Conservation (phyloP, 1,139 yeast species). For the Blastobotrys illinoisensis region DNA sequence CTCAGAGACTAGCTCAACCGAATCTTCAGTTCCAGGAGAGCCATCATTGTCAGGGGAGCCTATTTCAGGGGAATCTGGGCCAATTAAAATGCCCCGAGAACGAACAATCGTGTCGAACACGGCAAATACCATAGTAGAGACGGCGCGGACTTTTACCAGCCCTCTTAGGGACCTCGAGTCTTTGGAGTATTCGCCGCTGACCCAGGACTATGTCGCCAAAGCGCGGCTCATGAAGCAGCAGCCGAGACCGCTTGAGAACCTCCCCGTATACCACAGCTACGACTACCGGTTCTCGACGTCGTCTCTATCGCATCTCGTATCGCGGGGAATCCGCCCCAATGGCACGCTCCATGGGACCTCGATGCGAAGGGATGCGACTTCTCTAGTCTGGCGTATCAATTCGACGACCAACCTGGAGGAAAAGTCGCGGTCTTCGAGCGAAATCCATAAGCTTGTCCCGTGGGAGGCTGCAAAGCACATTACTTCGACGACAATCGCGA, state of each 20-base stretch:
- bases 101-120: neutral
- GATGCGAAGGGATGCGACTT: neutral
- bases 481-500: neutral
- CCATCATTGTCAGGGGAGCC: too few species aligned
- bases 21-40: neutral
- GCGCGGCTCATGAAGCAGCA: neutral
- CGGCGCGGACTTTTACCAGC: neutral
- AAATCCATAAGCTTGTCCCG: neutral
- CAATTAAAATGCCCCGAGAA: neutral
- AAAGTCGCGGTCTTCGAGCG: neutral
- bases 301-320: constrained; percentile 9
- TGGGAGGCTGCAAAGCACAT: neutral
- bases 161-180: constrained; percentile 1
- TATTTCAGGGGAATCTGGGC: too few species aligned
- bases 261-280: constrained; percentile 10
- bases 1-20: too few species aligned
- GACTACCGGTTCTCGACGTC: constrained; percentile 12
- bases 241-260: neutral
- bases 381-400: neutral
- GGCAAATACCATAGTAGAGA: neutral
- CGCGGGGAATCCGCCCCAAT: constrained; percentile 7
- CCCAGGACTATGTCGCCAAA: constrained; percentile 3
- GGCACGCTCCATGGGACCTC: neutral
- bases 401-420: neutral
- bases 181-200: constrained; percentile 5